Percentiles rank a stretch among this genome's conserved stretches.
Evolutionary conservation across 78 protist genomes (phyloP).

Genomic region (Dictyostelium intermedium): DNA sequence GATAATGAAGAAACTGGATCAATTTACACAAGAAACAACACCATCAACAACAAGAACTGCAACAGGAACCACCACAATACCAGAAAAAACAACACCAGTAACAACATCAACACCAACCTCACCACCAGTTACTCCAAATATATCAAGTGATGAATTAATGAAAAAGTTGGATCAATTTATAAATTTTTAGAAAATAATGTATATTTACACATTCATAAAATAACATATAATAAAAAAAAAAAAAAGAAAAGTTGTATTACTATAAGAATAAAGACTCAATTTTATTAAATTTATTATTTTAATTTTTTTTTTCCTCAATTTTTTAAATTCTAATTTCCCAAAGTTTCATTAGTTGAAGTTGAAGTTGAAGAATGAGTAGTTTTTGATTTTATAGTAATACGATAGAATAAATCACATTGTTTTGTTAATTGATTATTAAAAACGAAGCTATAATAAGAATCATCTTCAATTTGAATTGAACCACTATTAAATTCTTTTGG

Average conservation of each 20-base stretch:
- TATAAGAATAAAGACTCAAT: not conserved
- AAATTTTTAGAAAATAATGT: not conserved
- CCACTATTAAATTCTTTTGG: slow-evolving; percentile 55
- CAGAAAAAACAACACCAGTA: not conserved
- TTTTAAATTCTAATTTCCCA: not conserved
- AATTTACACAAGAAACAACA: not conserved
- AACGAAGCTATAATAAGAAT: not conserved
- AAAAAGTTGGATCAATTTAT: not conserved
- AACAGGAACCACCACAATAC: not conserved
- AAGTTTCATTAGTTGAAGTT: not conserved
- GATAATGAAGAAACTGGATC: not conserved
- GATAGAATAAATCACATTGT: slow-evolving; percentile 7
- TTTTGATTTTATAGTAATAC: slow-evolving; percentile 1
- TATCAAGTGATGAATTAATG: not conserved
- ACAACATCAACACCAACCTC: not conserved
- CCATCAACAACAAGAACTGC: not conserved
- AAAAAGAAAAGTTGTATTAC: not conserved
- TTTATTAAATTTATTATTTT: not conserved
- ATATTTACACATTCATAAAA: not conserved
- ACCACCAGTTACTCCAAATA: not conserved
- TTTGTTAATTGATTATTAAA: slow-evolving; percentile 30
- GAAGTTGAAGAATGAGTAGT: not conserved
- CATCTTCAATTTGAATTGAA: slow-evolving; percentile 14
- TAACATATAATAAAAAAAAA: too few relatives aligned
- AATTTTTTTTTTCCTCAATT: not conserved